These are phyloP conservation scores for Fusarium virguliforme DNA, from an alignment of 2,329 filamentous ascomycete genomes.

Conservation along the genomic window DNA sequence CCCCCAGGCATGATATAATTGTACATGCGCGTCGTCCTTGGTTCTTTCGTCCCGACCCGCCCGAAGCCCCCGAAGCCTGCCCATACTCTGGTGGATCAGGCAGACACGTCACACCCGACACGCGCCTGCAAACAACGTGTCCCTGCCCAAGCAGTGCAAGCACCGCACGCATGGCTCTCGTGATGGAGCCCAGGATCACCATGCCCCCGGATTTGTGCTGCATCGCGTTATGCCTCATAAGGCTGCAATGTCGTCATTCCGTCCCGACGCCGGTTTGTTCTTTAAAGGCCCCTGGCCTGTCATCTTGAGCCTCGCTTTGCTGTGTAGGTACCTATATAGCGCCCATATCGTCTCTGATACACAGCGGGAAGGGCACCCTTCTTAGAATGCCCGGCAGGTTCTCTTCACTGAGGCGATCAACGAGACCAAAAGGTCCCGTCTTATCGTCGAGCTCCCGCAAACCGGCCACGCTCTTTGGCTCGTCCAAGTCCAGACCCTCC, in stretches of 20 bases:
- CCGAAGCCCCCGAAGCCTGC: conserved; percentile 22
- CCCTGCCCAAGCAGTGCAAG: conserved; percentile 13
- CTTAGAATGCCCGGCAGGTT: conserved; percentile 41
- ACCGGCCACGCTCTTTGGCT: background rate
- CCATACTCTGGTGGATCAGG: conserved; percentile 43
- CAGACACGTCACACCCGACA: conserved; percentile 48
- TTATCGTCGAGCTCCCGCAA: conserved; percentile 31
- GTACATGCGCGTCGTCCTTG: conserved; percentile 17
- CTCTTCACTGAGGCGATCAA: conserved; percentile 38
- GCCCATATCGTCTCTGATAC: conserved; percentile 14
- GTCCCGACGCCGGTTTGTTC: conserved; percentile 21
- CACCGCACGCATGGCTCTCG: conserved; percentile 24
- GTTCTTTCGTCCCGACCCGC: conserved; percentile 31
- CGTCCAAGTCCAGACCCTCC: conserved; percentile 33
- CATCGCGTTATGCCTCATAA: conserved; percentile 28
- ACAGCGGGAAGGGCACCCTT: background rate
- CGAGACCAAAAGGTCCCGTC: conserved; percentile 36
- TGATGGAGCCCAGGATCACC: conserved; percentile 36
- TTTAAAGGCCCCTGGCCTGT: conserved; percentile 3
- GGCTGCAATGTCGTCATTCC: conserved; percentile 48
- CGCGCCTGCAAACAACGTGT: conserved; percentile 19
- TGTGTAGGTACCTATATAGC: background rate
- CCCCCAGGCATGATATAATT: conserved; percentile 29
- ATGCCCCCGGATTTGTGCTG: conserved; percentile 33
- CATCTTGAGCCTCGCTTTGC: background rate